Evolutionary conservation across 1,139 yeast genomes (phyloP), one percentile per base, ranked within the genome.

Genomic region (Yarrowia galli): DNA sequence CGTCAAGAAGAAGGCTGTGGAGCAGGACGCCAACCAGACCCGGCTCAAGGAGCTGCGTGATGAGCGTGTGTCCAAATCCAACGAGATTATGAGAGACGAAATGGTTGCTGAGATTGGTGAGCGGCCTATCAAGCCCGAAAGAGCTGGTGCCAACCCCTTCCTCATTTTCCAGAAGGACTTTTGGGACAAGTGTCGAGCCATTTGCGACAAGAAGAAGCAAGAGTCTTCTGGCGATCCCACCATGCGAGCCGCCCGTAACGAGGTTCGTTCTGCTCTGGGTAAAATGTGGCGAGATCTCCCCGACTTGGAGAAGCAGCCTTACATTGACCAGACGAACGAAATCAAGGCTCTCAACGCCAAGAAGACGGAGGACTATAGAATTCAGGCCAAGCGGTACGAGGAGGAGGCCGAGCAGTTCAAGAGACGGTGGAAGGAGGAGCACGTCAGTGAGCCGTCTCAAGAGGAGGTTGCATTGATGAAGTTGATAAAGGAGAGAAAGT

Each of bases 221-320:
- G 71, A 73, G 40, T 66, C 72, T 3, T 71, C 75, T 3, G 75
- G 74, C 1, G 78, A 76, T 63, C 72, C 77, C 0, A 76, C 73
- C 25, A 77, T 77, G 35, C 73, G 74, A 60, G 82, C 81, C 0
- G 73, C 81, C 3, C 75, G 81, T 38, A 78, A 80, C 66, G 83
- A 81, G 69, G 81, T 80, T 18, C 77, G 83, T 4, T 79, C 81
- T 2, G 77, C 80, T 0, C 73, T 80, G 42, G 83, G 83, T 22
- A 77, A 77, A 67, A 79, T 79, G 74, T 80, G 83, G 83, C 74
- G 82, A 51, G 80, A 77, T 56, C 71, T 80, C 36, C 79, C 81
- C 1, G 81, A 79, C 9, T 76, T 70, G 2, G 77, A 78, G 46
- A 78, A 79, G 69, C 73, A 74, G 65, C 82, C 82, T 0, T 79